Evolutionary conservation across 257 asterid species (phyloP).

Genomic region (Ballota nigra): DNA sequence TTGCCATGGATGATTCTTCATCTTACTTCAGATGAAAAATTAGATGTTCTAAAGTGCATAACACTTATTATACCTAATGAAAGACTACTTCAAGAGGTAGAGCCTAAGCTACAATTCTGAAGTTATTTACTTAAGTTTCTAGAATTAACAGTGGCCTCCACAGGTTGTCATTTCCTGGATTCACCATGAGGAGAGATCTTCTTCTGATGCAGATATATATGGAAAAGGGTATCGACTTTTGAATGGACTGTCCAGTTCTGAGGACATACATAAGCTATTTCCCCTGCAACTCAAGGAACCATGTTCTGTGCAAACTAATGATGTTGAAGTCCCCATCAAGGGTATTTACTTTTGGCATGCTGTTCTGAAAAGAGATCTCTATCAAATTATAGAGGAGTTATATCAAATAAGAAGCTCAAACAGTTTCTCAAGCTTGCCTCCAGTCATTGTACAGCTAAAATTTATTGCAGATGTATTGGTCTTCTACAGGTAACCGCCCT

Average conservation of each 20-base stretch:
- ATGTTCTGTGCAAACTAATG: conserved; percentile 20
- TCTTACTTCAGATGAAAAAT: conserved; percentile 52
- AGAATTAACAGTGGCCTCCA: conserved; percentile 29
- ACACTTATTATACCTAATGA: conserved; percentile 61
- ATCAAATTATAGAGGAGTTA: conserved; percentile 49
- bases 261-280: conserved; percentile 38
- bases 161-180: conserved; percentile 82
- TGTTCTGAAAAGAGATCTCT: conserved; percentile 60
- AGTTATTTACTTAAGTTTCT: conserved; percentile 21
- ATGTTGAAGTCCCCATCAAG: conserved; percentile 42
- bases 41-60: conserved; percentile 51
- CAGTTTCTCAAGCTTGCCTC: conserved; percentile 45
- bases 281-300: conserved; percentile 36
- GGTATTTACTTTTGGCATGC: conserved; percentile 67
- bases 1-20: conserved; percentile 62
- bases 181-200: conserved; percentile 37
- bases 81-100: conserved; percentile 72
- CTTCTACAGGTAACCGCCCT: conserved; percentile 60
- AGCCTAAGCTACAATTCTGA: conserved; percentile 13
- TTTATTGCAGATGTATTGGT: conserved; percentile 66
- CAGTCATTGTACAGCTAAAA: conserved; percentile 56
- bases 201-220: conserved; percentile 29
- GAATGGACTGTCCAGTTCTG: conserved; percentile 42
- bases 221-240: conserved; percentile 49
- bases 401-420: conserved; percentile 48